Percentiles rank a stretch among this genome's conserved stretches.
These are phyloP conservation scores for Apiotrichum montevideense DNA, from an alignment of 1,284 basidiomycete species.

Conservation along the genomic window DNA sequence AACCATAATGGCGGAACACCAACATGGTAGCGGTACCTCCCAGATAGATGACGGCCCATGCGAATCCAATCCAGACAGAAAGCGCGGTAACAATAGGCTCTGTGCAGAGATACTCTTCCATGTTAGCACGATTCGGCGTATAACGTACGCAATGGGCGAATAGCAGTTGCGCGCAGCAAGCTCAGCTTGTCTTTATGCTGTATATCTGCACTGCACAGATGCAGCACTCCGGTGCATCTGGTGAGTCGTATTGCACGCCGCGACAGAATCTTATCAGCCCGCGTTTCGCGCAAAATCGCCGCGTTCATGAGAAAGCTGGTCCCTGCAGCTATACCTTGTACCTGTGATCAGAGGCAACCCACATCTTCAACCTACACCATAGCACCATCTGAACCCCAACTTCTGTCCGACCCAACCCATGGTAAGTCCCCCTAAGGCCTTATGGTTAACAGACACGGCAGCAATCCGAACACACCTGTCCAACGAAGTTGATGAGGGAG, in stretches of 20 bases:
- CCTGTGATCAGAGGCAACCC: neutral
- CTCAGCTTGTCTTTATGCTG: slow-evolving; percentile 29
- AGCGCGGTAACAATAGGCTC: slow-evolving; percentile 51
- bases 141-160: slow-evolving; percentile 30
- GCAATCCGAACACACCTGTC: slow-evolving; percentile 21
- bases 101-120: slow-evolving; percentile 42
- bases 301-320: slow-evolving; percentile 32
- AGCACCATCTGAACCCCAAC: slow-evolving; percentile 37
- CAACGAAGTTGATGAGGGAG: slow-evolving; percentile 41
- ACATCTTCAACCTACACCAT: slow-evolving; percentile 20
- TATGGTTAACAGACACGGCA: neutral
- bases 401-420: slow-evolving; percentile 31
- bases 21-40: slow-evolving; percentile 30
- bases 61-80: slow-evolving; percentile 48
- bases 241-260: slow-evolving; percentile 43
- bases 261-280: slow-evolving; percentile 49
- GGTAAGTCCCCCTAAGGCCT: neutral
- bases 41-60: slow-evolving; percentile 42
- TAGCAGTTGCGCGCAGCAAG: slow-evolving; percentile 38
- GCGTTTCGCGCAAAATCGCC: slow-evolving; percentile 44
- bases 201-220: slow-evolving; percentile 39
- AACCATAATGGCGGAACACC: slow-evolving; percentile 39
- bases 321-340: slow-evolving; percentile 29
- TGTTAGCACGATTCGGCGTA: neutral
- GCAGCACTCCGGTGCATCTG: slow-evolving; percentile 41